Evolutionary conservation across 2,329 filamentous ascomycete species (phyloP), one percentile per base, ranked within the genome.

Genomic region (Corynespora cassiicola): DNA sequence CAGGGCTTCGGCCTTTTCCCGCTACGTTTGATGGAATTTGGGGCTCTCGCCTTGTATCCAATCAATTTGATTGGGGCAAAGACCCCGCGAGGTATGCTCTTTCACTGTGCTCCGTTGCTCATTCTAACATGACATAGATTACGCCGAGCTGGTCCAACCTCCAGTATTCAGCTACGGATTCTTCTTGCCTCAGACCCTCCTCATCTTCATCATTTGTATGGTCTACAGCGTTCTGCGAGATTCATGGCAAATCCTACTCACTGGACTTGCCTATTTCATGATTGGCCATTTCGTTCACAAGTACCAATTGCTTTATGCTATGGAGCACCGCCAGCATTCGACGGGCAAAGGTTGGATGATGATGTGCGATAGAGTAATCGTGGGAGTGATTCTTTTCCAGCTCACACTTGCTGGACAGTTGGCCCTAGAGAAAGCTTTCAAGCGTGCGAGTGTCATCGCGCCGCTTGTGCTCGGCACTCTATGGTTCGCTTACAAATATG

Each of bases 231-330:
- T 96, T 12, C 77, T 97, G 9, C 84, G 83, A 1, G 79, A 80
- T 31, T 94, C 91, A 0, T 95, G 86, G 73, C 77, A 87, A 36
- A 87, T 97, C 9, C 80, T 96, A 11, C 75, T 91, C 7, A 85
- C 92, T 31, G 94, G 94, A 3, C 73, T 92, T 31, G 74, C 89
- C 9, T 99, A 95, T 68, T 95, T 95, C 56, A 61, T 81, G 14
- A 80, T 95, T 10, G 90, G 90, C 14, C 87, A 89, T 65, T 92
- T 92, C 62, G 88, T 89, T 20, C 95, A 95, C 79, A 96, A 96
- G 67, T 99, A 99, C 70, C 95, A 99, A 73, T 77, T 99, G 4
- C 78, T 99, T 4, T 99, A 99, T 67, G 90, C 94, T 20, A 99
- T 99, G 94, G 91, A 97, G 58, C 92, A 97, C 65, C 88, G 90